phyloP scores from a whole-genome alignment of 176 grass and related monocot genomes.

The Rhynchospora pubera region DNA sequence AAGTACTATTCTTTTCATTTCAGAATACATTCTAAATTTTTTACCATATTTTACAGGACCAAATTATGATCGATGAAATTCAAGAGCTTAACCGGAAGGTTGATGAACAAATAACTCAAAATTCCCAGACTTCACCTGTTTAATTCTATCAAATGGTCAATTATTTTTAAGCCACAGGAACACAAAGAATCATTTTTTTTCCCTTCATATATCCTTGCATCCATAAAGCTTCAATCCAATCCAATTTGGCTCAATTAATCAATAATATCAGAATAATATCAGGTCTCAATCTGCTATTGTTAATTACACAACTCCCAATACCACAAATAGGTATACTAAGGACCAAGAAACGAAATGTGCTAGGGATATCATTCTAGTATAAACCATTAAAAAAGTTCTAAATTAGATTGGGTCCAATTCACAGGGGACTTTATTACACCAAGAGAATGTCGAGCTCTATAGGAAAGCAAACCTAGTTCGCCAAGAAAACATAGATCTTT shows the following conservation, averaged over 20 bases:
- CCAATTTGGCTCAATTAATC: background rate
- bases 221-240: background rate
- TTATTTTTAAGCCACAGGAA: background rate
- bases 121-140: background rate
- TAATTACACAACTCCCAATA: no score
- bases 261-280: no score
- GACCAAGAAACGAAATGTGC: background rate
- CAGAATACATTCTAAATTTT: slow-evolving; percentile 23
- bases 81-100: slow-evolving; percentile 73
- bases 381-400: background rate
- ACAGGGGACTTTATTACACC: slow-evolving; percentile 59
- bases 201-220: background rate
- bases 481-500: slow-evolving; percentile 56
- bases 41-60: slow-evolving; percentile 37
- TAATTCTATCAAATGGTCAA: background rate
- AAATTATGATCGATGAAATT: slow-evolving; percentile 56
- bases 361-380: background rate
- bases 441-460: slow-evolving; percentile 61
- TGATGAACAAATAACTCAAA: background rate
- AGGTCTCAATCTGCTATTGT: no score
- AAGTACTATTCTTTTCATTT: slow-evolving; percentile 4
- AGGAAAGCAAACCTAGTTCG: slow-evolving; percentile 54
- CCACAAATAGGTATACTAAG: background rate
- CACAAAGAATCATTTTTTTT: background rate
- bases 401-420: slow-evolving; percentile 34